A percentile compares a stretch with the other conserved stretches of the same genome.
phyloP scores from a whole-genome alignment of 495 filamentous ascomycete genomes.

The Penicillium psychrofluorescens region DNA sequence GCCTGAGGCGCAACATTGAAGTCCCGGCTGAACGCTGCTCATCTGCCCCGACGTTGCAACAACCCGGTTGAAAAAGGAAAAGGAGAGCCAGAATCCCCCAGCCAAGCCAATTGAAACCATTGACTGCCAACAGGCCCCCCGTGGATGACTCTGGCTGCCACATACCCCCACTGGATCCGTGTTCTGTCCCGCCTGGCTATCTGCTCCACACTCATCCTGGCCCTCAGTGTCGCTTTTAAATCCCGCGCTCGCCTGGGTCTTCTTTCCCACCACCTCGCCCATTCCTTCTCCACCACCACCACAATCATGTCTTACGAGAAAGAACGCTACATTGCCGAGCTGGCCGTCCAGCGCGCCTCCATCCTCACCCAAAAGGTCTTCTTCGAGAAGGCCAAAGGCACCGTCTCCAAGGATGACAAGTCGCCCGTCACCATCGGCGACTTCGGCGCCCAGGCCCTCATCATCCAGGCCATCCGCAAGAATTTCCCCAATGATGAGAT shows the following conservation, averaged over 20 bases:
- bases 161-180: slow-evolving; percentile 6
- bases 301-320: slow-evolving; percentile 56
- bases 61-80: too few relatives aligned
- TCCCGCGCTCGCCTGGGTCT: slow-evolving; percentile 28
- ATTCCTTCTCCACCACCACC: slow-evolving; percentile 21
- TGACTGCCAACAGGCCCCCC: too few relatives aligned
- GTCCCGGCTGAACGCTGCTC: too few relatives aligned
- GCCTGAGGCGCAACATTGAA: not conserved
- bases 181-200: slow-evolving; percentile 29
- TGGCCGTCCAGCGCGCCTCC: slow-evolving; percentile 85
- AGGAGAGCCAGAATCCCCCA: too few relatives aligned
- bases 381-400: slow-evolving; percentile 85
- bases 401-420: slow-evolving; percentile 85
- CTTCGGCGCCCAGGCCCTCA: slow-evolving; percentile 94
- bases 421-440: slow-evolving; percentile 97
- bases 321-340: slow-evolving; percentile 79
- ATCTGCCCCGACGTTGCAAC: too few relatives aligned
- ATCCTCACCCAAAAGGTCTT: slow-evolving; percentile 90
- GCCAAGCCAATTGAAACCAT: too few relatives aligned
- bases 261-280: slow-evolving; percentile 27
- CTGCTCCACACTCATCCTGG: slow-evolving; percentile 44
- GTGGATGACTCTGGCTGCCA: too few relatives aligned
- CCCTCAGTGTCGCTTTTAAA: slow-evolving; percentile 38
- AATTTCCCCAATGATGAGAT: slow-evolving; percentile 89
- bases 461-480: slow-evolving; percentile 79